Evolutionary conservation across 2,329 filamentous ascomycete species (phyloP), one percentile per base, ranked within the genome.

Genomic region (Trichoderma sp.): DNA sequence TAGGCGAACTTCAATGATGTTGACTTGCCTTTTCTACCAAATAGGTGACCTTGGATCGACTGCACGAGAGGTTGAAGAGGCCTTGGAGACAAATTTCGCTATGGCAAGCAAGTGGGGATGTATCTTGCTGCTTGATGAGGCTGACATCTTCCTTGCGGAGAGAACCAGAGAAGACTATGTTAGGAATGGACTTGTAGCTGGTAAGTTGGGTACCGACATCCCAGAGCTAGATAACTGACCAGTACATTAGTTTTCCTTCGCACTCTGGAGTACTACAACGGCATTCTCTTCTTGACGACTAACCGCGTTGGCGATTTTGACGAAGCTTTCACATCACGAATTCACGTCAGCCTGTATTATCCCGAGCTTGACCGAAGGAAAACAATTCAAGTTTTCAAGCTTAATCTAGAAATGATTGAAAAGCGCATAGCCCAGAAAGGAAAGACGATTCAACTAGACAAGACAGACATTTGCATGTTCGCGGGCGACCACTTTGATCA

Each of bases 241-340:
- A 2, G 34, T 9, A 12, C 10, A 9, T 15, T 1, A 65, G 82
- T 79, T 0, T 79, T 80, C 56, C 70, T 80, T 13, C 74, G 78
- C 4, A 72, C 76, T 0, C 70, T 80, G 3, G 77, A 78, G 52
- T 78, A 78, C 60, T 78, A 78, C 60, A 70, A 72, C 4, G 76
- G 78, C n/a, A 79, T 80, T 29, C 63, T 80, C 0, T 75, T 80
- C 29, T 70, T 79, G 2, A 79, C 77, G 1, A 75, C 74, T 8
- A 80, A 80, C 63, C 74, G 78, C 2, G 76, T 79, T 0, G 74
- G 71, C 5, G 73, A 72, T 0, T 76, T 80, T 22, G 78, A 80
- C 59, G 76, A 77, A 60, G 77, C 76, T 5, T 78, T 79, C 72
- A 77, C 77, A 64, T 79, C 77, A 1, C 74, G 77, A 4, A 78